phyloP scores from a whole-genome alignment of 345 rosid species.

The Erodium maritimum region DNA sequence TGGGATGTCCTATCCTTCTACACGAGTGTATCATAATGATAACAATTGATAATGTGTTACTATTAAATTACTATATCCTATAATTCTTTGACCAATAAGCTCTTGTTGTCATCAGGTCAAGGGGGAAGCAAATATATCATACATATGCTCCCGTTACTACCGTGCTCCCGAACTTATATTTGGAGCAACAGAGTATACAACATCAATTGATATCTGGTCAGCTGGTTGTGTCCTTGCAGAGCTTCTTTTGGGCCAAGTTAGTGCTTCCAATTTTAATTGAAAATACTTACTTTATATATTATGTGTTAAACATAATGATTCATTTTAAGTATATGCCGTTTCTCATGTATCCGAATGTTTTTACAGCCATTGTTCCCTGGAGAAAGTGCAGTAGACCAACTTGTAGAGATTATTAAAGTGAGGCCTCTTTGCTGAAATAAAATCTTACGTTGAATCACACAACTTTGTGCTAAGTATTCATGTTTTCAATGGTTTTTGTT shows the following conservation, averaged over 20 bases:
- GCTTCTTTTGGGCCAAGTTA: slow-evolving; percentile 74
- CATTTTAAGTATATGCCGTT: no score
- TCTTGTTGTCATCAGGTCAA: slow-evolving; percentile 39
- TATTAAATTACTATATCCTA: no score
- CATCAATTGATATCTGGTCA: slow-evolving; percentile 84
- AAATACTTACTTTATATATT: no score
- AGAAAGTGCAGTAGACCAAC: slow-evolving; percentile 78
- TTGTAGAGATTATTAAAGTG: slow-evolving; percentile 80
- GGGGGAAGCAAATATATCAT: slow-evolving; percentile 74
- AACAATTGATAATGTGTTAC: no score
- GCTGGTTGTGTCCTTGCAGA: slow-evolving; percentile 90
- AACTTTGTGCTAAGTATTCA: not conserved
- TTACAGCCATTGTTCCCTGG: slow-evolving; percentile 70
- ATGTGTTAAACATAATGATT: no score
- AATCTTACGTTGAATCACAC: no score
- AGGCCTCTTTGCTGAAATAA: no score
- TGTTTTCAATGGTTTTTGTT: slow-evolving; percentile 12
- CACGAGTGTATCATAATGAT: not conserved
- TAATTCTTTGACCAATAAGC: no score
- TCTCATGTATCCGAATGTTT: not conserved
- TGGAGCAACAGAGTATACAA: slow-evolving; percentile 70
- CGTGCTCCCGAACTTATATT: slow-evolving; percentile 87
- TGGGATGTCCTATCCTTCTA: not conserved
- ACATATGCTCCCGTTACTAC: slow-evolving; percentile 78
- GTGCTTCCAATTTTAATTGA: no score